These are phyloP conservation scores for Ophiocordyceps robertsii DNA, from an alignment of 2,329 filamentous ascomycete genomes.

Conservation along the genomic window DNA sequence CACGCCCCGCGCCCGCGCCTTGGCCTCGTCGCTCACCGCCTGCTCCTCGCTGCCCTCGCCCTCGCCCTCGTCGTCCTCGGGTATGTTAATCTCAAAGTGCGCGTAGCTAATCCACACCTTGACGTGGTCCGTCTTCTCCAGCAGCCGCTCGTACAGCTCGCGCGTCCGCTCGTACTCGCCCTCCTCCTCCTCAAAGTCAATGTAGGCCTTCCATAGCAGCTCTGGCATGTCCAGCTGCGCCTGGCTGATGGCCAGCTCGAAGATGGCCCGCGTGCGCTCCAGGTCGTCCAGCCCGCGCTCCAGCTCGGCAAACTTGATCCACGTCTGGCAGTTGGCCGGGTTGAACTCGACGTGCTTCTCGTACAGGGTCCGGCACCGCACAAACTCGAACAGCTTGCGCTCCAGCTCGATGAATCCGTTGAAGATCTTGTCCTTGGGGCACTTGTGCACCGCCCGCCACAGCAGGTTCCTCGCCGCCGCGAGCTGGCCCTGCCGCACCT, in stretches of 20 bases:
- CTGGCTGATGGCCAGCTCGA: conserved; percentile 77
- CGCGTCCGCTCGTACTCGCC: conserved; percentile 78
- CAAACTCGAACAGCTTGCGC: conserved; percentile 86
- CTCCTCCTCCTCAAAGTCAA: conserved; percentile 96
- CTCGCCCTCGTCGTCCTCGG: conserved; percentile 42
- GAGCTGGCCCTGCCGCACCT: conserved; percentile 76
- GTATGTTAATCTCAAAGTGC: conserved; percentile 94
- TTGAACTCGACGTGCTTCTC: conserved; percentile 93
- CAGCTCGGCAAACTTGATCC: conserved; percentile 92
- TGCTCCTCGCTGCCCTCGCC: conserved; percentile 50
- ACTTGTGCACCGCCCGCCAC: conserved; percentile 82
- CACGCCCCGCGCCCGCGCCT: conserved; percentile 64
- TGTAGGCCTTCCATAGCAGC: conserved; percentile 93
- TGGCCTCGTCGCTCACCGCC: conserved; percentile 70
- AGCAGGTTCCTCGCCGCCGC: conserved; percentile 74
- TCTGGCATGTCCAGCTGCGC: conserved; percentile 90
- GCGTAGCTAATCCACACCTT: conserved; percentile 99
- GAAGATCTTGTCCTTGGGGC: conserved; percentile 92
- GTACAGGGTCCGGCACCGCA: conserved; percentile 79
- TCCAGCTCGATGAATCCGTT: conserved; percentile 88
- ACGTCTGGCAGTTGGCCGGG: conserved; percentile 76
- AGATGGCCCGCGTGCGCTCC: conserved; percentile 79
- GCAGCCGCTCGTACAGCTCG: conserved; percentile 73
- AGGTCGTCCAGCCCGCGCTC: conserved; percentile 85
- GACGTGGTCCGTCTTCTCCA: conserved; percentile 93